Conservation (phyloP, 441 rosid species). For the Populus hybrid region DNA sequence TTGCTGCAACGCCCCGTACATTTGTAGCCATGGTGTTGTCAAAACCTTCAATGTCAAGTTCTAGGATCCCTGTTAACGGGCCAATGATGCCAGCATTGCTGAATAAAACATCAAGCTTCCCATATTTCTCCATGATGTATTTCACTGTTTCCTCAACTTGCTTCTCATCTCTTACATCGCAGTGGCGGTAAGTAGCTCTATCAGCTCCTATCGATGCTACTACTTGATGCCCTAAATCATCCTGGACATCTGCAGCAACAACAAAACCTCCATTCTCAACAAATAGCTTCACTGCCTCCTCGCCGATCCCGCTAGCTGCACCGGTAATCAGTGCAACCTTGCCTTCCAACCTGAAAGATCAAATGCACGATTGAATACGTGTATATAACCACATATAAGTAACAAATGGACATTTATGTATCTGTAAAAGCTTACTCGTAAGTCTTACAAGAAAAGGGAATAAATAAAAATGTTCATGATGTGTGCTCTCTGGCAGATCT, state of each 20-base stretch:
- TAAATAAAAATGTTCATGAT: neutral
- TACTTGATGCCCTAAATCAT: conserved; percentile 48
- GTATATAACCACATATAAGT: too few species aligned
- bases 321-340: conserved; percentile 75
- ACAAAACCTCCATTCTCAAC: conserved; percentile 58
- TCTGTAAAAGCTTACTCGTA: neutral
- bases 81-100: conserved; percentile 84
- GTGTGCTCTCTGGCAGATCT: neutral
- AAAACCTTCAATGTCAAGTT: conserved; percentile 47
- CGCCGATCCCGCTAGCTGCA: conserved; percentile 83
- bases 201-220: conserved; percentile 39
- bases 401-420: too few species aligned
- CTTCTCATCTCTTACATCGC: conserved; percentile 75
- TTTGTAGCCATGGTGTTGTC: conserved; percentile 62
- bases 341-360: conserved; percentile 56
- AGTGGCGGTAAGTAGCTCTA: conserved; percentile 46
- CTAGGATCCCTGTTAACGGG: conserved; percentile 46
- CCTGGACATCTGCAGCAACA: conserved; percentile 65
- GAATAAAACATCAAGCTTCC: conserved; percentile 64
- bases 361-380: neutral
- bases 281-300: conserved; percentile 58
- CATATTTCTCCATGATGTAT: conserved; percentile 44
- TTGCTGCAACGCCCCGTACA: conserved; percentile 69
- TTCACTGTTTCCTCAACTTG: conserved; percentile 66
- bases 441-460: neutral